A percentile compares a stretch with the other conserved stretches of the same genome.
Conservation (phyloP, 208 protist genomes). For the Trypanosoma caninum region DNA sequence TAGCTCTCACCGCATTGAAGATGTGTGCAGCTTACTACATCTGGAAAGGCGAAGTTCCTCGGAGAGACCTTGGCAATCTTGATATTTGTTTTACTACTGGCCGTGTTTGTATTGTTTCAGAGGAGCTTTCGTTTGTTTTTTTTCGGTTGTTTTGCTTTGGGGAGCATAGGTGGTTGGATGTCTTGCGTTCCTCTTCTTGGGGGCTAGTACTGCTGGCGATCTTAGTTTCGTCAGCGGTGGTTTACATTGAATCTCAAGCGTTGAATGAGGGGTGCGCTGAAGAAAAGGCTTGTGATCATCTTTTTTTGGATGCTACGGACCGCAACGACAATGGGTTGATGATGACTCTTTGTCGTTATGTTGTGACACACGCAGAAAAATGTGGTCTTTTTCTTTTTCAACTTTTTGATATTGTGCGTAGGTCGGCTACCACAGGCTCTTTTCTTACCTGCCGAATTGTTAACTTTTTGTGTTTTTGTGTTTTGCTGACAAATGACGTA, state of each 20-base stretch:
- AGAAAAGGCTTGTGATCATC: conserved; percentile 5
- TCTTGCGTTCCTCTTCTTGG: conserved; percentile 7
- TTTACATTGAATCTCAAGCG: conserved; percentile 4
- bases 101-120: conserved; percentile 4
- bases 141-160: conserved; percentile 15
- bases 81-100: neutral
- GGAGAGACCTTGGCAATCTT: neutral
- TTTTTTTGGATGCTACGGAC: conserved; percentile 4
- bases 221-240: conserved; percentile 9
- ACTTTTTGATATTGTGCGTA: conserved; percentile 11
- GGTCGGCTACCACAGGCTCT: neutral
- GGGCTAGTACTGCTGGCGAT: conserved; percentile 16
- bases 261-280: neutral
- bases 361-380: conserved; percentile 10
- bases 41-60: conserved; percentile 15
- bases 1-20: conserved; percentile 15
- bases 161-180: conserved; percentile 10
- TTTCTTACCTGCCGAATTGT: conserved; percentile 10
- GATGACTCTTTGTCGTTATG: conserved; percentile 4
- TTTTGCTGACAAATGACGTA: conserved; percentile 1
- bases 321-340: neutral
- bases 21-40: conserved; percentile 11
- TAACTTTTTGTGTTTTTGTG: conserved; percentile 19
- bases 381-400: conserved; percentile 15
- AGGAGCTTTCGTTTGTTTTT: neutral